A percentile compares a stretch with the other conserved stretches of the same genome.
Evolutionary conservation across 228 moss, liverwort and hornwort species (phyloP).

Genomic region (Sphagnum magellanicum): DNA sequence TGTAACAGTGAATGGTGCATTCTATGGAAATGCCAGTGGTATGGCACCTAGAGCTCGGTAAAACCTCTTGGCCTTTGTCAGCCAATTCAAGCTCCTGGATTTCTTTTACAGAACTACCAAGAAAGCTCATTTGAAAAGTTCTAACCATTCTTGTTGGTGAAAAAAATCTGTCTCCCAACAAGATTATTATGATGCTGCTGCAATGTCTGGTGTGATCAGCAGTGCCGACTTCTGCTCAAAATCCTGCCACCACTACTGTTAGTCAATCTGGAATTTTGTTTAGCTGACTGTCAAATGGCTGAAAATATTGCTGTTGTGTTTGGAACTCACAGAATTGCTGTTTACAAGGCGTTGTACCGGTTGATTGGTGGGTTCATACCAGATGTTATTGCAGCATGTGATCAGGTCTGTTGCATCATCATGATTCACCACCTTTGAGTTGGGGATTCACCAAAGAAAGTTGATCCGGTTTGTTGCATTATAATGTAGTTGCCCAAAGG

Average conservation of each 20-base stretch:
- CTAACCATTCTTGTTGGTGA: too few relatives aligned
- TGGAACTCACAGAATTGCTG: constrained; percentile 29
- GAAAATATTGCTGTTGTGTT: not conserved
- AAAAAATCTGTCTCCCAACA: too few relatives aligned
- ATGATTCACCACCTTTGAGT: too few relatives aligned
- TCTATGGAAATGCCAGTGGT: constrained; percentile 43
- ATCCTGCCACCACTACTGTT: too few relatives aligned
- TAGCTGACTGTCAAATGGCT: too few relatives aligned
- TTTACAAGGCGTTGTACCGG: constrained; percentile 44
- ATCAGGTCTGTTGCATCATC: constrained; percentile 19
- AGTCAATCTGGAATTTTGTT: too few relatives aligned
- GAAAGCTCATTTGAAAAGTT: too few relatives aligned
- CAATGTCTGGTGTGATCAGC: too few relatives aligned
- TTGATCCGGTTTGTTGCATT: not conserved
- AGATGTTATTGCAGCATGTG: constrained; percentile 42
- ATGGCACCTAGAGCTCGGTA: constrained; percentile 59
- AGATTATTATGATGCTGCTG: too few relatives aligned
- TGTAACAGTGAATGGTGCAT: constrained; percentile 24
- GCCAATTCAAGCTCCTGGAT: not conserved
- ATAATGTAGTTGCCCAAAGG: not conserved
- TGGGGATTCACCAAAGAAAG: not conserved
- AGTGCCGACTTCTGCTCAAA: too few relatives aligned
- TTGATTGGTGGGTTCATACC: constrained; percentile 44
- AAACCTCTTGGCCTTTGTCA: constrained; percentile 12
- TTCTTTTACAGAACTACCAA: too few relatives aligned